Base-by-base conservation (phyloP, 768 basidiomycete species). In the Glaciozyma martinii region DNA sequence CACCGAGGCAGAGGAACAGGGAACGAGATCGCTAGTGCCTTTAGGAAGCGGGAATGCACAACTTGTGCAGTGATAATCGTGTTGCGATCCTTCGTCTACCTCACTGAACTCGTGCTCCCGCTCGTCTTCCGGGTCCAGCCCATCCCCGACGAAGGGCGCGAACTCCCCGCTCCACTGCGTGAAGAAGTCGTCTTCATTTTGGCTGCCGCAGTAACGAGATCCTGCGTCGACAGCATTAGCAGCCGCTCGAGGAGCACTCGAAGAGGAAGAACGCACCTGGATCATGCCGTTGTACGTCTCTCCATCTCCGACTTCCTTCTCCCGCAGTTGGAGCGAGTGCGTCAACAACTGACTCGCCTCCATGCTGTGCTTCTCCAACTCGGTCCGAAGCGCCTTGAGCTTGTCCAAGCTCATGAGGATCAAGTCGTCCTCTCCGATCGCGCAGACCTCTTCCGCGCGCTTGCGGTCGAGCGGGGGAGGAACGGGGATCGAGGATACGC, bases 251-350 rank as follows among this genome's bases (percentile, higher is more conserved):
- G 15, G 1, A 33, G 44, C 43, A 7, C 15, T 5, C 40, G 2
- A 23, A 10, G 25, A 37, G 40, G 23, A 16, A n/a, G 29, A 13
- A 37, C 68, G 27, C 49, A 70, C 69, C 56, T 59, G 59, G 30
- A 71, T 71, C 69, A 71, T 71, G 27, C 66, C 69, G 46, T 71
- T 62, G 42, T 71, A 71, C 4, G 66, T 66, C 63, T 67, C 69
- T 43, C 61, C 63, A 32, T 71, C 69, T 37, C 64, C 63, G 55
- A 46, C 49, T 50, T 71, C 69, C 58, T 67, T 71, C 59, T 71
- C 69, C 30, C 69, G 29, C 60, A 47, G 33, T 49, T 67, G 52
- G 29, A 71, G n/a, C 25, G 69, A 66, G 42, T 71, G 69, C 33
- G 69, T 71, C 27, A 71, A 21, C 19, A 65, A 54, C 19, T 55